Percentiles rank a stretch among this genome's conserved stretches.
Evolutionary conservation across 768 basidiomycete genomes (phyloP).

Genomic region (Amyloporia xantha): DNA sequence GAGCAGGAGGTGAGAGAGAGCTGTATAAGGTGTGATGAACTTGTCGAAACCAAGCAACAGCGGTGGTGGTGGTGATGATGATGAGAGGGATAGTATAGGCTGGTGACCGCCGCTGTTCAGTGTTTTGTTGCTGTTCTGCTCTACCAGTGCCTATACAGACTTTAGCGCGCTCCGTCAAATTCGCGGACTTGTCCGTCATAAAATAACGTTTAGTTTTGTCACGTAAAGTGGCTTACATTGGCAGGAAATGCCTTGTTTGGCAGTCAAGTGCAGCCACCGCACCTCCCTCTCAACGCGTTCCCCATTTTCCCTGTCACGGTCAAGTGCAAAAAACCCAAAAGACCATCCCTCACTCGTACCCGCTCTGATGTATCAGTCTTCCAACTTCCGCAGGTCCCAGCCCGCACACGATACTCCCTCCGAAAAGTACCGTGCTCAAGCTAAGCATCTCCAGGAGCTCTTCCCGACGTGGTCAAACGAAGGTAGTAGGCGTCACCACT

Average conservation of each 20-base stretch:
- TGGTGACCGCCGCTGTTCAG: not conserved
- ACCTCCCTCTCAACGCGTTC: conserved; percentile 11
- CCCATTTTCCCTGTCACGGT: conserved; percentile 9
- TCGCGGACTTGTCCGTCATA: not conserved
- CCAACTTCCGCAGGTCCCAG: conserved; percentile 24
- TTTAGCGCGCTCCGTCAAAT: too few relatives aligned
- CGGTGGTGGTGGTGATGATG: too few relatives aligned
- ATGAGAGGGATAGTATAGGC: not conserved
- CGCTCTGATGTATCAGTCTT: conserved; percentile 25
- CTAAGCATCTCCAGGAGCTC: conserved; percentile 59
- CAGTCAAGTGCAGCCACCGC: not conserved
- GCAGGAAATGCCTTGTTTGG: not conserved
- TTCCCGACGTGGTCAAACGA: conserved; percentile 68
- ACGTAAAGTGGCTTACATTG: not conserved
- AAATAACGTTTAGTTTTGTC: conserved; percentile 3
- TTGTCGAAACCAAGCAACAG: too few relatives aligned
- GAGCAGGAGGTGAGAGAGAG: conserved; percentile 5
- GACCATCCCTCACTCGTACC: conserved; percentile 17
- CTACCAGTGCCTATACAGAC: too few relatives aligned
- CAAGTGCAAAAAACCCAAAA: conserved; percentile 16
- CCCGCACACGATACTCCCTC: conserved; percentile 16
- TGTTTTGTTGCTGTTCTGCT: too few relatives aligned
- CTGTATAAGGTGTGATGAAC: too few relatives aligned
- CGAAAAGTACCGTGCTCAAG: conserved; percentile 46
- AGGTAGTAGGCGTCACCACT: conserved; percentile 35